A percentile compares a stretch with the other conserved stretches of the same genome.
These are phyloP conservation scores for Klebsormidium nitens DNA, from an alignment of 139 green algal genomes.

Conservation along the genomic window DNA sequence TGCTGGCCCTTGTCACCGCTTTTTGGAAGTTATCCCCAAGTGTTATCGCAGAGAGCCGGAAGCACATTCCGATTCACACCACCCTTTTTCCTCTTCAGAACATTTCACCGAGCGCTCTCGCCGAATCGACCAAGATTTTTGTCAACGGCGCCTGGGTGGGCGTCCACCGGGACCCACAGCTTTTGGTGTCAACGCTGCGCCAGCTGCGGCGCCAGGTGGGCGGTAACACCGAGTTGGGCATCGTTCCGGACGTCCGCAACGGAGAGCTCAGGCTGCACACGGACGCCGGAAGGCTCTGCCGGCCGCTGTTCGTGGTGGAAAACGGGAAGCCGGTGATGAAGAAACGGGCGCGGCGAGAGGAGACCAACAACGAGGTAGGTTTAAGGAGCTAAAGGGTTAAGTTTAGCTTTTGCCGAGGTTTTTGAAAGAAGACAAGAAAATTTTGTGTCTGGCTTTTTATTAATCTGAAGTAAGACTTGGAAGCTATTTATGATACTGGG, in stretches of 20 bases:
- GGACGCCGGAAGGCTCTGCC: slow-evolving; percentile 40
- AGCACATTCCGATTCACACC: too few relatives aligned
- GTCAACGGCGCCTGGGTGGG: slow-evolving; percentile 86
- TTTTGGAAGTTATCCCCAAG: too few relatives aligned
- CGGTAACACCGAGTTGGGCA: slow-evolving; percentile 37
- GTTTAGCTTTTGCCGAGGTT: too few relatives aligned
- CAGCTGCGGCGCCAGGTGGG: slow-evolving; percentile 41
- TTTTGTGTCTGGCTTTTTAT: too few relatives aligned
- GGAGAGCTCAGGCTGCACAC: slow-evolving; percentile 47
- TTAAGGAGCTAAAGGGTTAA: too few relatives aligned
- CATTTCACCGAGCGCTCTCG: slow-evolving; percentile 33
- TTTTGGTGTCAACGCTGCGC: slow-evolving; percentile 40
- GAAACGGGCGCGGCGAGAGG: slow-evolving; percentile 68
- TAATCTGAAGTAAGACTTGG: too few relatives aligned
- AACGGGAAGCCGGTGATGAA: slow-evolving; percentile 70
- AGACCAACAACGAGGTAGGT: slow-evolving; percentile 14
- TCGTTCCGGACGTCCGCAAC: slow-evolving; percentile 49
- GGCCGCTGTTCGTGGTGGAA: slow-evolving; percentile 81
- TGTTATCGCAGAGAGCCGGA: too few relatives aligned
- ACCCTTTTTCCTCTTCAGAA: too few relatives aligned
- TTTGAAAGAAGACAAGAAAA: too few relatives aligned
- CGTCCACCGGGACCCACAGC: slow-evolving; percentile 39
- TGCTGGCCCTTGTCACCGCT: too few relatives aligned
- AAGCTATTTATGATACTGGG: too few relatives aligned
- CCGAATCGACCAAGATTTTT: slow-evolving; percentile 60